Base-by-base conservation (phyloP, 148 eudicot species). In the Nepenthes gracilis region DNA sequence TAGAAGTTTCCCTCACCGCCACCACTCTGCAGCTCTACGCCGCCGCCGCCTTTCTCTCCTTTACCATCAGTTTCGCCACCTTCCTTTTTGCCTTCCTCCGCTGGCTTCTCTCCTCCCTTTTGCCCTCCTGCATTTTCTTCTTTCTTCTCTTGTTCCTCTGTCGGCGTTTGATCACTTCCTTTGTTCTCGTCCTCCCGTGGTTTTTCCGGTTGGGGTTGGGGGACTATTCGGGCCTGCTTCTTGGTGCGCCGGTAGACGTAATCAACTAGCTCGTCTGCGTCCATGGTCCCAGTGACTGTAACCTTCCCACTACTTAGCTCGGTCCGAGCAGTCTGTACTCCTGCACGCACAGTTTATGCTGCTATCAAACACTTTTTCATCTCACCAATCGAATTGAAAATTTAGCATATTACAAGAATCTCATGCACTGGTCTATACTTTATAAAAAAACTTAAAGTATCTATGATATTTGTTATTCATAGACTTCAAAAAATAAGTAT, bases 241-340 rank as follows among this genome's bases (percentile, higher is more conserved):
- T 81, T 93, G 45, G 99, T 93, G 4, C 84, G 81, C 57, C 89
- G 70, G 60, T 93, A 88, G 1, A 93, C 92, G 37, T 93, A 93
- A 12, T 84, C 95, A 1, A 86, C 96, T 2, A 93, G 75, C 67
- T 67, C 69, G 40, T 81, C 68, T 11, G 84, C 87, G 55, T 93
- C 89, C 89, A 93, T 86, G 2, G 91, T 93, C 2, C 99, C 99
- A 1, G 92, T 93, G 5, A 88, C 99, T 32, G 64, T 86, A 2
- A 93, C 95, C 66, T 93, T 93, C 13, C 88, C 78, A 47, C 77
- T 70, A 58, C 81, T 79, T 49, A 84, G 60, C 49, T 93, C 92
- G 0, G 96, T 93, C 58, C 82, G 85, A 0, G 78, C 99, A 33
- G 77, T 78, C 76, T 83, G 80, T 56, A 93, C 99, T 58, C 99